Percentiles rank a stretch among this genome's conserved stretches.
Conservation (phyloP, 192 early-diverging fungal species). For the Coemansia sp. region DNA sequence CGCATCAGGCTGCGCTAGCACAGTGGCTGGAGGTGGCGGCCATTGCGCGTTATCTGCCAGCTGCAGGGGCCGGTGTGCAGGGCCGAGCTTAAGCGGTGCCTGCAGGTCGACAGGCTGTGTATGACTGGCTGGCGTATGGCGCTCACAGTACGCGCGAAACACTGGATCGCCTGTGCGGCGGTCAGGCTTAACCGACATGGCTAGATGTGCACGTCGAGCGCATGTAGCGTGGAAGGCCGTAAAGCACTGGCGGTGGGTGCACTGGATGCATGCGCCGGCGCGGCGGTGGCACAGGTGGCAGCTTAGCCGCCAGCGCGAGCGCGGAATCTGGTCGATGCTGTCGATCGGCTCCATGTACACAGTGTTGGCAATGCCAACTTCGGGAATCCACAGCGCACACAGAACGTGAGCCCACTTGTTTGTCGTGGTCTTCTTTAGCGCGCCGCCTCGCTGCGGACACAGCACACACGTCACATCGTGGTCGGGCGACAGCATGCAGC, state of each 20-base stretch:
- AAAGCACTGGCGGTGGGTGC: conserved; percentile 85
- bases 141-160: conserved; percentile 82
- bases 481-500: conserved; percentile 96
- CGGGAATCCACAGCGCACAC: conserved; percentile 97
- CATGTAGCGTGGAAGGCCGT: conserved; percentile 92
- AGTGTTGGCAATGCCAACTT: conserved; percentile 80
- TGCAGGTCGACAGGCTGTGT: conserved; percentile 25
- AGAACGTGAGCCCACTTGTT: conserved; percentile 95
- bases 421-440: conserved; percentile 92
- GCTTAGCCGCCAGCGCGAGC: conserved; percentile 79
- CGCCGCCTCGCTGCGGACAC: conserved; percentile 91
- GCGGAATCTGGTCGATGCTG: conserved; percentile 84
- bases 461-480: conserved; percentile 84
- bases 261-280: conserved; percentile 94
- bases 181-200: conserved; percentile 77
- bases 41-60: neutral
- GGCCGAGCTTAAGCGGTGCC: conserved; percentile 23
- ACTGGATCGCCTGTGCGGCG: conserved; percentile 61
- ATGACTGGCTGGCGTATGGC: conserved; percentile 75
- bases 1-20: conserved; percentile 10
- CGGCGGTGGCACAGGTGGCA: conserved; percentile 86
- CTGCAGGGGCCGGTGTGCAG: neutral
- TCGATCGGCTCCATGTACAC: conserved; percentile 99
- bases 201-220: conserved; percentile 81
- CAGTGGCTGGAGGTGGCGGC: conserved; percentile 1